Percentiles rank a stretch among this genome's conserved stretches.
Conservation (phyloP, 495 filamentous ascomycete genomes). For the Trypethelium eluteriae region DNA sequence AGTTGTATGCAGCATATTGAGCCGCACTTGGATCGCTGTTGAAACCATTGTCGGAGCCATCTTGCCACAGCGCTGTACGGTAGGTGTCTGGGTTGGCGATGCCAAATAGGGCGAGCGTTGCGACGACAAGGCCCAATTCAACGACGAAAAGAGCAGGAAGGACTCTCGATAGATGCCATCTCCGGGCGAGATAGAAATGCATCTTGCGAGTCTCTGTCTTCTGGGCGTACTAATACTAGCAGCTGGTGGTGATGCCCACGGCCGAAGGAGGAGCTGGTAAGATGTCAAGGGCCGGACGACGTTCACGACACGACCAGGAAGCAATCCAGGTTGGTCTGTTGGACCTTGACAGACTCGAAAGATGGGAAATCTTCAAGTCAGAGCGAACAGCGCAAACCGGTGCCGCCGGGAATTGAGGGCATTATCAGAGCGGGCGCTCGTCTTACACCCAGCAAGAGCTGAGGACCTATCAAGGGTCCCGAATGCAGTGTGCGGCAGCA, state of each 20-base stretch:
- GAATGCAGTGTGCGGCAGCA: conserved; percentile 3
- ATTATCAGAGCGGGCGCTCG: conserved; percentile 12
- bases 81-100: conserved; percentile 75
- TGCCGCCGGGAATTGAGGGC: not conserved
- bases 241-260: not conserved
- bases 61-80: conserved; percentile 70
- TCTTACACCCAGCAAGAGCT: not conserved
- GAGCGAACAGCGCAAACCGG: not conserved
- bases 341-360: not conserved
- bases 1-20: conserved; percentile 71
- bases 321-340: not conserved
- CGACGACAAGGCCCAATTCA: conserved; percentile 63
- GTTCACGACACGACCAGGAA: not conserved
- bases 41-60: conserved; percentile 70
- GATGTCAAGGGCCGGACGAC: not conserved
- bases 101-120: conserved; percentile 68
- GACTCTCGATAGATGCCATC: conserved; percentile 59
- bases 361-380: not conserved
- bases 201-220: not conserved
- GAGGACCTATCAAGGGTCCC: conserved; percentile 6
- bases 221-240: not conserved
- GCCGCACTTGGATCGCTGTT: conserved; percentile 70
- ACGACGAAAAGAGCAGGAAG: conserved; percentile 58
- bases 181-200: conserved; percentile 33
- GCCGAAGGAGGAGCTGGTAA: not conserved